Percentiles rank a stretch among this genome's conserved stretches.
Evolutionary conservation across 345 rosid genomes (phyloP).

Genomic region (Mercurialis annua): DNA sequence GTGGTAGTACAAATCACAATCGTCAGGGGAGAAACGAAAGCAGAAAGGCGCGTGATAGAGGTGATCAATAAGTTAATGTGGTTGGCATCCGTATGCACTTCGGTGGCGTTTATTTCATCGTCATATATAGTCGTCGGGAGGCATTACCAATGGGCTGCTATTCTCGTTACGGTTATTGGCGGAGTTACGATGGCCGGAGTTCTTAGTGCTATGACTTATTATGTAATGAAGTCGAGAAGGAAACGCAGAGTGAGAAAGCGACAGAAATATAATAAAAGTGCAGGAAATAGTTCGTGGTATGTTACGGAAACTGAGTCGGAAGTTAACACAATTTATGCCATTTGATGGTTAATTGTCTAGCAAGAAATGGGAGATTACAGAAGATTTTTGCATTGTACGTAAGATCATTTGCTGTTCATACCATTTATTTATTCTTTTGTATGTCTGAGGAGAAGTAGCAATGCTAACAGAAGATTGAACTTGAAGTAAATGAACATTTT

Average conservation of each 20-base stretch:
- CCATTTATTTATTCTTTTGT: no score
- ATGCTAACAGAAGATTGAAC: neutral
- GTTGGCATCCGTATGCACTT: conserved; percentile 88
- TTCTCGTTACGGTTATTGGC: conserved; percentile 69
- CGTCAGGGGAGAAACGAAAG: conserved; percentile 76
- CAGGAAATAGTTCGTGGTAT: conserved; percentile 27
- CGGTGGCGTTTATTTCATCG: conserved; percentile 69
- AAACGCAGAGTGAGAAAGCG: conserved; percentile 51
- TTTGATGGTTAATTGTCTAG: conserved; percentile 28
- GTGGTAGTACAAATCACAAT: conserved; percentile 89
- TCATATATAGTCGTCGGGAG: conserved; percentile 83
- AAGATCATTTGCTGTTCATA: neutral
- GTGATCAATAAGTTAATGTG: conserved; percentile 93
- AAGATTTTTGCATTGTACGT: neutral
- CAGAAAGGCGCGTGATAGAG: conserved; percentile 76
- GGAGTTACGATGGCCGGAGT: conserved; percentile 66
- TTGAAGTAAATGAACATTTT: no score
- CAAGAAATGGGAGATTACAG: neutral
- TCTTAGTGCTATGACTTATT: conserved; percentile 71
- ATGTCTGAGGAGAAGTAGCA: neutral
- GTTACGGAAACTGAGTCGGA: conserved; percentile 61
- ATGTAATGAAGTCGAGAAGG: conserved; percentile 63
- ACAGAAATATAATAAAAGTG: conserved; percentile 40
- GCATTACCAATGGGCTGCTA: conserved; percentile 66
- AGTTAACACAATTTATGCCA: conserved; percentile 70